These are phyloP conservation scores for Cymodocea nodosa DNA, from an alignment of 116 monocot species.

Conservation along the genomic window DNA sequence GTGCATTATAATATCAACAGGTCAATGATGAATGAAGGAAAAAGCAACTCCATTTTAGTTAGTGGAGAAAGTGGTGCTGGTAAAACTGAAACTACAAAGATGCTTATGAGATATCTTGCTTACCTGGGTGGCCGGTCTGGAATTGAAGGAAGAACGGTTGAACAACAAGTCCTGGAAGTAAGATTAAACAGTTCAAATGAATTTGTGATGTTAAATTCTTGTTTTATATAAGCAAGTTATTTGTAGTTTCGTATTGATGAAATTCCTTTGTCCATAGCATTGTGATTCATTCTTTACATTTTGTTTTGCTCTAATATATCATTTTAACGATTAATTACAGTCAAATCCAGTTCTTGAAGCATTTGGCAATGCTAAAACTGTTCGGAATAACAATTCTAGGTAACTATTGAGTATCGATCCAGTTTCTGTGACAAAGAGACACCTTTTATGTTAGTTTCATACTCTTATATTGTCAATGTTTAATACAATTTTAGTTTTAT, in stretches of 20 bases:
- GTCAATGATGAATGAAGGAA: slow-evolving; percentile 61
- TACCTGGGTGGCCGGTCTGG: slow-evolving; percentile 49
- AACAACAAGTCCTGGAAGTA: slow-evolving; percentile 67
- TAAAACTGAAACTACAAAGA: slow-evolving; percentile 63
- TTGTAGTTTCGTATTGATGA: too few species aligned
- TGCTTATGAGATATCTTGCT: slow-evolving; percentile 71
- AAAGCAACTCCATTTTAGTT: slow-evolving; percentile 60
- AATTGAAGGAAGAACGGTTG: slow-evolving; percentile 58
- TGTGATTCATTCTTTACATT: too few species aligned
- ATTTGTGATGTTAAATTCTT: not conserved
- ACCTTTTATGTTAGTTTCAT: too few species aligned
- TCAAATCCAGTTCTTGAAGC: slow-evolving; percentile 49
- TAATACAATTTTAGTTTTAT: too few species aligned
- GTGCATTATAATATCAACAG: slow-evolving; percentile 7
- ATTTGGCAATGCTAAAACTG: slow-evolving; percentile 42
- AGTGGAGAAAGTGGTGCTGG: slow-evolving; percentile 81
- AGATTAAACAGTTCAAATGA: not conserved
- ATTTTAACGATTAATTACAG: not conserved
- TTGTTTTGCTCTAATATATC: too few species aligned
- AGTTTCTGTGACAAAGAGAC: too few species aligned
- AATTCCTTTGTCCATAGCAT: too few species aligned
- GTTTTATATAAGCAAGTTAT: too few species aligned
- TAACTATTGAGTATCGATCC: not conserved
- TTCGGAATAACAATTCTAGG: slow-evolving; percentile 46
- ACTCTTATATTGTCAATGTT: too few species aligned